Percentiles rank a stretch among this genome's conserved stretches.
Evolutionary conservation across 768 basidiomycete genomes (phyloP).

Genomic region (Chalciporus piperatus): DNA sequence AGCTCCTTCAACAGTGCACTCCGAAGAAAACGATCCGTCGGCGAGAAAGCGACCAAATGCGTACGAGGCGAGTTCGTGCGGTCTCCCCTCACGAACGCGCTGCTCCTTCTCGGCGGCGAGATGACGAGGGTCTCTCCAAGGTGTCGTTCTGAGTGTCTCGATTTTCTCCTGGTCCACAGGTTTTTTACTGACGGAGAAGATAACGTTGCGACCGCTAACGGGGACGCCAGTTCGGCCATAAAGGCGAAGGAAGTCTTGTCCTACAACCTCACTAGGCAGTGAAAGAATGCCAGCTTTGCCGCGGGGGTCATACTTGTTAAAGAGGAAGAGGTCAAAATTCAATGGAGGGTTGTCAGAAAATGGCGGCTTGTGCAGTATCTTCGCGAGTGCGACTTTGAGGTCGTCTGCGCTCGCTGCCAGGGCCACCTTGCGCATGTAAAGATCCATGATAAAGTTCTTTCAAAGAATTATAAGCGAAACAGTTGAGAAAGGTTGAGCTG

Average conservation of each 20-base stretch:
- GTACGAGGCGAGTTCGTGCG: constrained; percentile 24
- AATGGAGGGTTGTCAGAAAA: constrained; percentile 24
- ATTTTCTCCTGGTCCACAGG: constrained; percentile 25
- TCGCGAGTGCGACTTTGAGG: constrained; percentile 31
- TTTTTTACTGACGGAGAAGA: constrained; percentile 22
- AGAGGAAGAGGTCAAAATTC: constrained; percentile 37
- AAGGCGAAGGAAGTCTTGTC: constrained; percentile 23
- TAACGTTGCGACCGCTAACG: constrained; percentile 23
- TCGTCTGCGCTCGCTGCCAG: constrained; percentile 30
- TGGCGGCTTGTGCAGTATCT: constrained; percentile 33
- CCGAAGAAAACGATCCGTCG: constrained; percentile 35
- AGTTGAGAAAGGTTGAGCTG: background rate
- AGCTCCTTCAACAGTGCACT: constrained; percentile 24
- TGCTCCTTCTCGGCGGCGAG: constrained; percentile 24
- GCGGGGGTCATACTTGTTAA: constrained; percentile 17
- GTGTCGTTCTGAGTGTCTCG: constrained; percentile 17
- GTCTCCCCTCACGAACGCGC: constrained; percentile 19
- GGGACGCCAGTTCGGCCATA: constrained; percentile 26
- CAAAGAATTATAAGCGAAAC: background rate
- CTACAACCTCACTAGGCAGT: constrained; percentile 21
- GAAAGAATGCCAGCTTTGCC: constrained; percentile 33
- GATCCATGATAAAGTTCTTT: constrained; percentile 27
- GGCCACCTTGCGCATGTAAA: constrained; percentile 34
- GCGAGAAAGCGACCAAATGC: constrained; percentile 36
- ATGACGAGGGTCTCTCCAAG: constrained; percentile 32